Evolutionary conservation across 2,329 filamentous ascomycete species (phyloP).

Genomic region (Aspergillus sp.): DNA sequence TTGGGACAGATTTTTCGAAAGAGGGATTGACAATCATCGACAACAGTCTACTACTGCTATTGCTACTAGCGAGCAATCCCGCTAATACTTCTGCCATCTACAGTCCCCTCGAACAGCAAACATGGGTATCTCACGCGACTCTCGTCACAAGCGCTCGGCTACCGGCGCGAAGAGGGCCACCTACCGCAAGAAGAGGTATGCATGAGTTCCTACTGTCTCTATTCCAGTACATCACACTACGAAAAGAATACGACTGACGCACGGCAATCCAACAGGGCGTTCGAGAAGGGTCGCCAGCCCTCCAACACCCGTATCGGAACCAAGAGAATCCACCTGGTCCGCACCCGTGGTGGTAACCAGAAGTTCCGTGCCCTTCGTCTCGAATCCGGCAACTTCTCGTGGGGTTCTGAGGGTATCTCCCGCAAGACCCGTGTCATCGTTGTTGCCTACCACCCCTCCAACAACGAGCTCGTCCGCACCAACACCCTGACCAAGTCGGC

Average conservation of each 20-base stretch:
- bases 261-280: slow-evolving; percentile 77
- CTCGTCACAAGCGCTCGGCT: slow-evolving; percentile 99
- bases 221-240: not conserved
- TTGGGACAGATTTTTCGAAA: not conserved
- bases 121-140: slow-evolving; percentile 99
- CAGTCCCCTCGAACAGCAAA: slow-evolving; percentile 67
- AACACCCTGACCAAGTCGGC: slow-evolving; percentile 99
- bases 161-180: slow-evolving; percentile 96
- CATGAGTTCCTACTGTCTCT: slow-evolving; percentile 47
- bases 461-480: slow-evolving; percentile 99
- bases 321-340: slow-evolving; percentile 96
- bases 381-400: slow-evolving; percentile 98
- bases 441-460: slow-evolving; percentile 98
- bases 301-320: slow-evolving; percentile 98
- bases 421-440: slow-evolving; percentile 99
- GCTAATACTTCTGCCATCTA: slow-evolving; percentile 7
- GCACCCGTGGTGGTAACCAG: slow-evolving; percentile 97
- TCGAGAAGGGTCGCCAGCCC: slow-evolving; percentile 99
- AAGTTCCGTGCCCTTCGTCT: slow-evolving; percentile 99
- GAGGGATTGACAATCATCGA: not conserved
- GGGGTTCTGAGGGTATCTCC: slow-evolving; percentile 95
- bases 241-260: slow-evolving; percentile 54
- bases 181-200: slow-evolving; percentile 69
- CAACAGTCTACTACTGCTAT: slow-evolving; percentile 3
- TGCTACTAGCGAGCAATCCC: slow-evolving; percentile 1